Evolutionary conservation across 345 rosid species (phyloP).

Genomic region (Brassica juncea): DNA sequence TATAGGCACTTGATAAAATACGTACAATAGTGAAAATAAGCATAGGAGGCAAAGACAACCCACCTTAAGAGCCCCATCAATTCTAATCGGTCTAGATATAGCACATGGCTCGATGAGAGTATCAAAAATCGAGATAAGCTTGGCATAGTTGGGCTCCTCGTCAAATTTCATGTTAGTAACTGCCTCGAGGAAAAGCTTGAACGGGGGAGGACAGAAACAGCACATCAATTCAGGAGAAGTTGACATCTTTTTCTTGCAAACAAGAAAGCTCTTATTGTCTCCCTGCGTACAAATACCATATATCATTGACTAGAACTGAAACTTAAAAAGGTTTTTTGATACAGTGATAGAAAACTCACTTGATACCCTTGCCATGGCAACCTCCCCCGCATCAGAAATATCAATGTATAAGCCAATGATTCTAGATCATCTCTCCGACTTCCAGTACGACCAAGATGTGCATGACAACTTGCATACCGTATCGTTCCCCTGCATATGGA

Average conservation of each 20-base stretch:
- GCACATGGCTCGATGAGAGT: conserved; percentile 68
- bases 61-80: conserved; percentile 97
- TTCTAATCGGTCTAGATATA: conserved; percentile 75
- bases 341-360: conserved; percentile 44
- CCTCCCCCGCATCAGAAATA: conserved; percentile 88
- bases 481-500: conserved; percentile 77
- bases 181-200: conserved; percentile 82
- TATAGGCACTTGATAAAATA: conserved; percentile 10
- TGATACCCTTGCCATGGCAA: conserved; percentile 98
- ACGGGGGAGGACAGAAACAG: conserved; percentile 86
- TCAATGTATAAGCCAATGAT: conserved; percentile 91
- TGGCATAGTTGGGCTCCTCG: conserved; percentile 93
- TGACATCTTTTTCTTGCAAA: conserved; percentile 93
- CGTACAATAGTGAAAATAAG: background rate
- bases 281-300: conserved; percentile 55
- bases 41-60: conserved; percentile 20
- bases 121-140: conserved; percentile 77
- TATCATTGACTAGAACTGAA: conserved; percentile 6
- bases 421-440: conserved; percentile 96
- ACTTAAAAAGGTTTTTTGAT: background rate
- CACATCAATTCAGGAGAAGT: conserved; percentile 87
- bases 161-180: conserved; percentile 91
- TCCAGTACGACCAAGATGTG: conserved; percentile 91
- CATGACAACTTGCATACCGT: conserved; percentile 95
- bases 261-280: conserved; percentile 93